Evolutionary conservation across 257 asterid species (phyloP).

Genomic region (Ilex aquifolium): DNA sequence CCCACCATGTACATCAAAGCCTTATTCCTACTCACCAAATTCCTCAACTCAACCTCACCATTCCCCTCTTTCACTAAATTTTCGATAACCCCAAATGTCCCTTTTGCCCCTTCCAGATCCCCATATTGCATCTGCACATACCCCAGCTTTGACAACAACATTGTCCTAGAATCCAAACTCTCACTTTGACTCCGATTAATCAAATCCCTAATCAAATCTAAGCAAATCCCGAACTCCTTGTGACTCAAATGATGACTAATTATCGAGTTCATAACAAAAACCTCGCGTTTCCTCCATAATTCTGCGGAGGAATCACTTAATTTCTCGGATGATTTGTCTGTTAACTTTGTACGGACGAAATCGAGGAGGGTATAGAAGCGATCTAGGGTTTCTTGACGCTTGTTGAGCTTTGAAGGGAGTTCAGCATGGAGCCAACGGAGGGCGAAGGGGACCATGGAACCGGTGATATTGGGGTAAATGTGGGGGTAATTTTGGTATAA

Average conservation of each 20-base stretch:
- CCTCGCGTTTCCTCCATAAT: constrained; percentile 69
- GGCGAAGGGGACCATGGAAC: constrained; percentile 88
- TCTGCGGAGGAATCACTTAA: constrained; percentile 21
- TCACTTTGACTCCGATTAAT: constrained; percentile 27
- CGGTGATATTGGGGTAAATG: constrained; percentile 63
- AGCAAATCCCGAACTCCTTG: constrained; percentile 72
- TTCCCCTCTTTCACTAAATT: constrained; percentile 26
- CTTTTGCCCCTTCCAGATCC: constrained; percentile 76
- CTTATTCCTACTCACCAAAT: constrained; percentile 77
- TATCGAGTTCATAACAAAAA: constrained; percentile 58
- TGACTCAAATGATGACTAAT: constrained; percentile 72
- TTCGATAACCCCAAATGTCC: constrained; percentile 57
- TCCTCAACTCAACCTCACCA: constrained; percentile 46
- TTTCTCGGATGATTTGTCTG: constrained; percentile 8
- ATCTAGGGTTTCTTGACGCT: constrained; percentile 69
- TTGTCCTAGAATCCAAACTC: constrained; percentile 19
- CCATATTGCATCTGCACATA: constrained; percentile 94
- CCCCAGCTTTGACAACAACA: constrained; percentile 63
- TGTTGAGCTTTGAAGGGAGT: constrained; percentile 66
- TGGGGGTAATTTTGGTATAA: constrained; percentile 55
- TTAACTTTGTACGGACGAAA: constrained; percentile 42
- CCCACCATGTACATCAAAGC: constrained; percentile 83
- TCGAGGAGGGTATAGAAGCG: constrained; percentile 66
- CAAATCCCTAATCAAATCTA: constrained; percentile 51
- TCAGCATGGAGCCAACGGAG: constrained; percentile 88